These are phyloP conservation scores for Wickerhamiella lipophila DNA, from an alignment of 805 yeast species.

Conservation along the genomic window DNA sequence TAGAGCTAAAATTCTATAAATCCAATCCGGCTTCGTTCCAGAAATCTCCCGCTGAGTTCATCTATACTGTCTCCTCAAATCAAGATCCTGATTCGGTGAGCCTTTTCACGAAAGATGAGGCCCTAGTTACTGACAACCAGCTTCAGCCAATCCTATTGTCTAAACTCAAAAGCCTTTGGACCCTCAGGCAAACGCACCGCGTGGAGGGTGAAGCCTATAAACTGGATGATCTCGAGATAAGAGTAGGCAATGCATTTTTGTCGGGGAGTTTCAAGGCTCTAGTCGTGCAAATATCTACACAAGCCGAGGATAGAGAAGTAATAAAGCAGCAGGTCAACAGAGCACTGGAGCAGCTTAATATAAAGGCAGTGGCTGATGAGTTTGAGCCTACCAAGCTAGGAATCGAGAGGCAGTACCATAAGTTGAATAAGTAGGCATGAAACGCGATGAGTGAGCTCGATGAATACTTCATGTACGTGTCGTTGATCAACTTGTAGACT, in stretches of 20 bases:
- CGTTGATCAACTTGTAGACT: no score
- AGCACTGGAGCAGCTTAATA: neutral
- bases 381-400: neutral
- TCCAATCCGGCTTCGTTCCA: slow-evolving; percentile 39
- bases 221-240: slow-evolving; percentile 34
- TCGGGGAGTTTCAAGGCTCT: slow-evolving; percentile 67
- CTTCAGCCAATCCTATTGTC: slow-evolving; percentile 43
- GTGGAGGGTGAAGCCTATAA: slow-evolving; percentile 65
- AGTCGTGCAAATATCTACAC: slow-evolving; percentile 39
- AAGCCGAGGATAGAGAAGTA: neutral
- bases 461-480: neutral
- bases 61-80: slow-evolving; percentile 26
- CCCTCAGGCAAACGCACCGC: slow-evolving; percentile 49
- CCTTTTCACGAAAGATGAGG: slow-evolving; percentile 25
- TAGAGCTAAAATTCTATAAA: slow-evolving; percentile 54
- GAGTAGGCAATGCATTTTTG: slow-evolving; percentile 58
- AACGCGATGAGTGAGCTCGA: neutral
- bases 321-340: neutral
- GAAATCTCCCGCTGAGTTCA: slow-evolving; percentile 16
- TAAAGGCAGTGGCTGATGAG: neutral
- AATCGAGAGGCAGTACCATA: neutral
- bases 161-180: slow-evolving; percentile 60
- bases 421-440: slow-evolving; percentile 6
- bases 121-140: slow-evolving; percentile 40
- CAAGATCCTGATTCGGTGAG: slow-evolving; percentile 24